Evolutionary conservation across 768 basidiomycete genomes (phyloP).

Genomic region (Xanthoconium stramineum): DNA sequence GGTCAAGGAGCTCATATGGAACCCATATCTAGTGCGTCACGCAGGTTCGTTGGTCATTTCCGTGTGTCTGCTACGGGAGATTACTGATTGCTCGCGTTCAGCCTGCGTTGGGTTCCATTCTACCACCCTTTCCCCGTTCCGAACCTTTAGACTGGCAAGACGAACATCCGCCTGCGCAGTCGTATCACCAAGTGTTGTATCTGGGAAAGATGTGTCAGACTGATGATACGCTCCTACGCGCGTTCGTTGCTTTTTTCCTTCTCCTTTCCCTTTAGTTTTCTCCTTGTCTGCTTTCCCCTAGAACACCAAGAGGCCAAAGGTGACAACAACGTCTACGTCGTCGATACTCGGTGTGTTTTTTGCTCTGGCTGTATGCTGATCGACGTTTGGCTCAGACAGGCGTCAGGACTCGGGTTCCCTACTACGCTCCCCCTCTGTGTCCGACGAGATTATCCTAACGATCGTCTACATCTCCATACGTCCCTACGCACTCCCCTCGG

Average conservation of each 20-base stretch:
- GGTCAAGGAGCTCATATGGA: conserved; percentile 83
- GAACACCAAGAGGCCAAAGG: neutral
- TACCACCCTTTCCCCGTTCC: no score
- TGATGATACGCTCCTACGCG: conserved; percentile 71
- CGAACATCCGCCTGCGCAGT: conserved; percentile 73
- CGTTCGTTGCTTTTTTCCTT: conserved; percentile 24
- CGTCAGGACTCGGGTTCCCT: conserved; percentile 27
- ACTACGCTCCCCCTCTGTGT: conserved; percentile 27
- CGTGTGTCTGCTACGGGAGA: conserved; percentile 5
- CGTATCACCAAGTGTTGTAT: conserved; percentile 72
- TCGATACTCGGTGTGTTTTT: neutral
- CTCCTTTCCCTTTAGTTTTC: neutral
- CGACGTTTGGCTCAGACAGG: conserved; percentile 7
- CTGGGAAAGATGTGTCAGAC: conserved; percentile 81
- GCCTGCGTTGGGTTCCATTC: no score
- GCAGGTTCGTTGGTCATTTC: conserved; percentile 40
- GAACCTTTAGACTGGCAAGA: conserved; percentile 64
- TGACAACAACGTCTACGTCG: neutral
- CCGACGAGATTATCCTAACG: conserved; percentile 39
- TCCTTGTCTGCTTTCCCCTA: neutral
- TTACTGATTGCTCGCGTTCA: conserved; percentile 5
- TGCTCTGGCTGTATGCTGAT: conserved; percentile 1
- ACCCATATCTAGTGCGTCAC: conserved; percentile 59
- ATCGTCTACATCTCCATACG: conserved; percentile 77
- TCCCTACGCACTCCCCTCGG: conserved; percentile 48